A percentile compares a stretch with the other conserved stretches of the same genome.
Evolutionary conservation across 768 basidiomycete species (phyloP).

Genomic region (Panus rudis): DNA sequence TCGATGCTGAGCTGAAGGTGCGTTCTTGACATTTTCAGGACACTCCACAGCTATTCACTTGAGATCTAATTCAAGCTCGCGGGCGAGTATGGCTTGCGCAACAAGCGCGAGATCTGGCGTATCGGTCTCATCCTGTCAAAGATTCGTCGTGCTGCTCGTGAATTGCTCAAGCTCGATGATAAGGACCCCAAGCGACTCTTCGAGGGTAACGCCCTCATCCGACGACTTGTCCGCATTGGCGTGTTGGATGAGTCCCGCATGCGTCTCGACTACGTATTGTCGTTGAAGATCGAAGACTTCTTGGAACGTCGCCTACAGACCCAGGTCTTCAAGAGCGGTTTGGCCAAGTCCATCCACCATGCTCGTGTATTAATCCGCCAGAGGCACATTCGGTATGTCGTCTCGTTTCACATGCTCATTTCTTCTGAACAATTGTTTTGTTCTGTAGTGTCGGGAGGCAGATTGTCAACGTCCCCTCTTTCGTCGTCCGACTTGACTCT

Average conservation of each 20-base stretch:
- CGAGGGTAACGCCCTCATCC: constrained; percentile 96
- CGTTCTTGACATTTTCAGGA: constrained; percentile 2
- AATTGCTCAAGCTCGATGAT: constrained; percentile 98
- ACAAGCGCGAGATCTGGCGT: constrained; percentile 99
- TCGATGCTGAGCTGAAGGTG: constrained; percentile 99
- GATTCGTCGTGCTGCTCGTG: constrained; percentile 99
- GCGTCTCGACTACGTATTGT: constrained; percentile 99
- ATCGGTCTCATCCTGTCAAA: constrained; percentile 97
- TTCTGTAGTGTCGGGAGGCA: constrained; percentile 91
- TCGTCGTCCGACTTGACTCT: constrained; percentile 96
- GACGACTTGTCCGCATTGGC: constrained; percentile 97
- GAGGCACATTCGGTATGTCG: constrained; percentile 88
- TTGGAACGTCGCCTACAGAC: constrained; percentile 98
- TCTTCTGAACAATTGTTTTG: constrained; percentile 1
- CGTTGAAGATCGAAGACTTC: constrained; percentile 99
- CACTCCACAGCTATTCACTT: background rate
- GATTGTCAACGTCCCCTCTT: constrained; percentile 93
- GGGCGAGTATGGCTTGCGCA: constrained; percentile 99
- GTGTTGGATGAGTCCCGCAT: constrained; percentile 98
- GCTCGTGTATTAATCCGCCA: constrained; percentile 97
- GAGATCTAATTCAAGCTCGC: constrained; percentile 60
- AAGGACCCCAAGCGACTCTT: constrained; percentile 99
- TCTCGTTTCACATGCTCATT: background rate
- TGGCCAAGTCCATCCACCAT: constrained; percentile 98
- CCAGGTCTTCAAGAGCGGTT: constrained; percentile 98